Evolutionary conservation across 169 alveolate genomes (phyloP).

Genomic region (Plasmodium blacklocki): DNA sequence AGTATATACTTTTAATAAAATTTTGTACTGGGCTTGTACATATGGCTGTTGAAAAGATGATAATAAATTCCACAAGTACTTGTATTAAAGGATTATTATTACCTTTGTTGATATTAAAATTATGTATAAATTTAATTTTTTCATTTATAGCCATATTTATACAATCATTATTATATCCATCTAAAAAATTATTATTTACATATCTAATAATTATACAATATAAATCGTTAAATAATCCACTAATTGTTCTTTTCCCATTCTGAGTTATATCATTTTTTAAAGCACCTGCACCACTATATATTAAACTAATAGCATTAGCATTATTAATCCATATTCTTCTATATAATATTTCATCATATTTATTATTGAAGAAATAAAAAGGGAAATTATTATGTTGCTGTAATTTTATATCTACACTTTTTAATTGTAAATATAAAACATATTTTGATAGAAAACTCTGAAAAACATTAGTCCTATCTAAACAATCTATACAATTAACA

Average conservation of each 20-base stretch:
- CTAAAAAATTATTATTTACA: constrained; percentile 63
- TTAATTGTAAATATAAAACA: constrained; percentile 39
- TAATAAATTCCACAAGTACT: constrained; percentile 47
- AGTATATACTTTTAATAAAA: constrained; percentile 43
- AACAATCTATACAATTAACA: constrained; percentile 97
- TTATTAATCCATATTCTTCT: constrained; percentile 64
- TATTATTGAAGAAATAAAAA: constrained; percentile 44
- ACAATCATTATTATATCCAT: constrained; percentile 77
- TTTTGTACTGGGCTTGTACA: constrained; percentile 68
- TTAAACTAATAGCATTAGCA: constrained; percentile 72
- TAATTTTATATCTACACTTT: constrained; percentile 41
- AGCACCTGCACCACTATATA: constrained; percentile 75
- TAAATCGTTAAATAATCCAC: constrained; percentile 59
- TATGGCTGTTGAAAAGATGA: constrained; percentile 56
- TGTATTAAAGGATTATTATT: constrained; percentile 49
- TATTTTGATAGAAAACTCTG: constrained; percentile 89
- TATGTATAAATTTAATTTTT: constrained; percentile 29
- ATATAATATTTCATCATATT: constrained; percentile 36
- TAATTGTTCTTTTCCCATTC: constrained; percentile 70
- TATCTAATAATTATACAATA: constrained; percentile 26
- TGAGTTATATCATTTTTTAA: constrained; percentile 71
- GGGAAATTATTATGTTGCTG: constrained; percentile 38
- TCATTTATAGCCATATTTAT: constrained; percentile 56
- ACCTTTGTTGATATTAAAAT: constrained; percentile 40
- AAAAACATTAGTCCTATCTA: constrained; percentile 97